Base-by-base conservation (phyloP, 108 stramenopile genomes). In the Parietichytrium sp. region DNA sequence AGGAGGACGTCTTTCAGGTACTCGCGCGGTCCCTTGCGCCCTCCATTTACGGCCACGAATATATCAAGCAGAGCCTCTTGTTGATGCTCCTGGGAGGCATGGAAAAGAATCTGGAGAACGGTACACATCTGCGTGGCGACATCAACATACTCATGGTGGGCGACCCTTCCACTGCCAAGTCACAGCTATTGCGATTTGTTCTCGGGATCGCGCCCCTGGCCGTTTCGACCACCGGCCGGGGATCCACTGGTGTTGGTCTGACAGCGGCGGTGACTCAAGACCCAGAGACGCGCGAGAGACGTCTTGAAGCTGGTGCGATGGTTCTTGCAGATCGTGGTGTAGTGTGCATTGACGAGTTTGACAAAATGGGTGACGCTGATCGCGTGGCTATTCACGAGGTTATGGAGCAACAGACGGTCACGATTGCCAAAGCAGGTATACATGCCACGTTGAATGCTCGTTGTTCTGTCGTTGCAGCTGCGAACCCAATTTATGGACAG, bases 321-420 rank as follows among this genome's bases (percentile, higher is more conserved):
- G 98, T 99, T 4, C 86, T 99, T 47, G 98, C 98, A 3, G 98
- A 99, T 82, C 84, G 98, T 0, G 98, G 98, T 20, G 61, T 98
- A 23, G 98, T 99, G 10, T 99, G 98, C 84, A 97, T 99, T 10
- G 98, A 99, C 87, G 98, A 99, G 85, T 91, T 91, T 51, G 90
- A 91, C 80, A 91, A 91, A 79, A 94, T 96, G 96, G 90, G 92
- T 29, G 94, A 95, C 79, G 89, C 87, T 42, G 95, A 96, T 88
- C 93, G 96, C 25, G 97, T 98, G 15, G 97, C 97, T 12, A 98
- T 99, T 54, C 98, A 97, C 90, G 97, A 99, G 87, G 98, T 97
- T 0, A 99, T 99, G 98, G 98, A 99, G 90, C 98, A 99, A 83
- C 98, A 99, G 84, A 99, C 98, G 29, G 98, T 99, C 1, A 99